Evolutionary conservation across 2,329 filamentous ascomycete species (phyloP).

Genomic region (Pyrenophora graminea): DNA sequence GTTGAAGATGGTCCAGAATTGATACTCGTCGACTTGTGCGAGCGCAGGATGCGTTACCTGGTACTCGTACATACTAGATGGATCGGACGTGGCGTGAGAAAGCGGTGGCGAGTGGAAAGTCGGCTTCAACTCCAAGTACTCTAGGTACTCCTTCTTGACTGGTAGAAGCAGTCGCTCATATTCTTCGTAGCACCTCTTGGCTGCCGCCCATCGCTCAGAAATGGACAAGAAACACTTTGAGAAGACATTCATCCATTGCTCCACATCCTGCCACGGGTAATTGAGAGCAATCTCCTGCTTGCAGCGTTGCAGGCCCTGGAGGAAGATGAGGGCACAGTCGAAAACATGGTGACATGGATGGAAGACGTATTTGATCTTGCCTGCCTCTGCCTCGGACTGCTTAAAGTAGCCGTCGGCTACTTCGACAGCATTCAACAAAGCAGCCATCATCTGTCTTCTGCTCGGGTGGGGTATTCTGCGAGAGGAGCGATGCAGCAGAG

Average conservation of each 20-base stretch:
- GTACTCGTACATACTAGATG: slow-evolving; percentile 20
- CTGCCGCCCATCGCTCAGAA: slow-evolving; percentile 43
- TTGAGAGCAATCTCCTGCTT: slow-evolving; percentile 36
- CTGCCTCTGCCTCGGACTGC: slow-evolving; percentile 40
- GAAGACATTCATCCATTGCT: slow-evolving; percentile 39
- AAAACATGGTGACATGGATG: slow-evolving; percentile 45
- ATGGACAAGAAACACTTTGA: slow-evolving; percentile 41
- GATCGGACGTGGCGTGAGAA: slow-evolving; percentile 7
- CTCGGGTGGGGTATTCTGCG: slow-evolving; percentile 32
- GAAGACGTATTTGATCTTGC: slow-evolving; percentile 46
- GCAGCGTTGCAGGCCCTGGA: slow-evolving; percentile 38
- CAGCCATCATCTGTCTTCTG: slow-evolving; percentile 33
- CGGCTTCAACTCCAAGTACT: slow-evolving; percentile 38
- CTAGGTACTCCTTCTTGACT: slow-evolving; percentile 40
- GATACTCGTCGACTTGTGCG: slow-evolving; percentile 34
- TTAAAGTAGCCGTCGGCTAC: slow-evolving; percentile 42
- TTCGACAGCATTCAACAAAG: slow-evolving; percentile 35
- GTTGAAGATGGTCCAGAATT: slow-evolving; percentile 38
- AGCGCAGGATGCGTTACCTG: slow-evolving; percentile 8
- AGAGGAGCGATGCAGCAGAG: slow-evolving; percentile 39
- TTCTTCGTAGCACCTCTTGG: slow-evolving; percentile 40
- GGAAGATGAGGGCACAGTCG: slow-evolving; percentile 39
- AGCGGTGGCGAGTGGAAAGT: slow-evolving; percentile 20
- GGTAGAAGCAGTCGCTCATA: slow-evolving; percentile 38
- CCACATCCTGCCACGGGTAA: slow-evolving; percentile 32